Evolutionary conservation across 805 yeast genomes (phyloP).

Genomic region (Pichia nakasei): DNA sequence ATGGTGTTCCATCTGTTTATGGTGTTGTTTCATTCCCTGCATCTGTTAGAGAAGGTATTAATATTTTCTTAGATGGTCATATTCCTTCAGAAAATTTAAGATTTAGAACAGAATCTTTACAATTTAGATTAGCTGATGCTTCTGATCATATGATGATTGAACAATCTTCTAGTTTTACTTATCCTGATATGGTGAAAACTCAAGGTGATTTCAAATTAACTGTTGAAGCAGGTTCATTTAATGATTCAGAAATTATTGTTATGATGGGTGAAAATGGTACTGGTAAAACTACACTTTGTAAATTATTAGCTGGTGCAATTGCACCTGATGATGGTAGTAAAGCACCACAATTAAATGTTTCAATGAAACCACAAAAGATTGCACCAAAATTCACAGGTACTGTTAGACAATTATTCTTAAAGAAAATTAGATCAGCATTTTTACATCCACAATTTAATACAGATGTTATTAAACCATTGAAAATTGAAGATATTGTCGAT

Average conservation of each 20-base stretch:
- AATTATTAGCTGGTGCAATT: slow-evolving; percentile 86
- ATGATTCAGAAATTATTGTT: slow-evolving; percentile 93
- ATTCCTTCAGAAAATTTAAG: slow-evolving; percentile 95
- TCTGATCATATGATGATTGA: slow-evolving; percentile 68
- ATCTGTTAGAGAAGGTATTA: slow-evolving; percentile 98
- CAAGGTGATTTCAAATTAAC: slow-evolving; percentile 91
- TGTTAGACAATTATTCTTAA: slow-evolving; percentile 93
- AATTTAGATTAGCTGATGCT: slow-evolving; percentile 88
- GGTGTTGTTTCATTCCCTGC: slow-evolving; percentile 98
- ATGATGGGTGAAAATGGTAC: slow-evolving; percentile 99
- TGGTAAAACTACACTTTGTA: slow-evolving; percentile 97
- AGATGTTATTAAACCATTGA: slow-evolving; percentile 93
- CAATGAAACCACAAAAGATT: slow-evolving; percentile 98
- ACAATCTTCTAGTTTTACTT: slow-evolving; percentile 66
- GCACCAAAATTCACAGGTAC: slow-evolving; percentile 99
- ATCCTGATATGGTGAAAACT: slow-evolving; percentile 79
- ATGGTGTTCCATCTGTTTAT: slow-evolving; percentile 97
- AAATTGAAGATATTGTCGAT: slow-evolving; percentile 88
- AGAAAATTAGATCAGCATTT: slow-evolving; percentile 90
- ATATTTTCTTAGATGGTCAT: slow-evolving; percentile 96
- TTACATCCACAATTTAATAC: slow-evolving; percentile 96
- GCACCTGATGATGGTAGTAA: slow-evolving; percentile 74
- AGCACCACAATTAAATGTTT: slow-evolving; percentile 82
- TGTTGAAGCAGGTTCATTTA: slow-evolving; percentile 82
- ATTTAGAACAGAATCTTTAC: slow-evolving; percentile 92